Conservation (phyloP, 345 rosid species). For the Eutrema japonicum region DNA sequence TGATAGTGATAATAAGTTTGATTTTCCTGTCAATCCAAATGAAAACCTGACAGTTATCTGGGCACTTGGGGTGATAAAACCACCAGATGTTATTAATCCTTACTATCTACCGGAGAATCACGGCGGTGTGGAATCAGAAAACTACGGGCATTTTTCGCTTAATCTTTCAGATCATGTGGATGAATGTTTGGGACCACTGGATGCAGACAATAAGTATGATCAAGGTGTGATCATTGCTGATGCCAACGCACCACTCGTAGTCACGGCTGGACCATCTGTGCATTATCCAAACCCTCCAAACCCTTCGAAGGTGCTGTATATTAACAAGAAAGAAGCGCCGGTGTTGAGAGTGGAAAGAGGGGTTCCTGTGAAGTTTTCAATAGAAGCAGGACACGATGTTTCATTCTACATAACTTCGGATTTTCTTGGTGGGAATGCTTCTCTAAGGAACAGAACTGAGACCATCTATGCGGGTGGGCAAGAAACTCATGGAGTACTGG, state of each 20-base stretch:
- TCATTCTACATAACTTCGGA: constrained; percentile 73
- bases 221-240: constrained; percentile 48
- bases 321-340: constrained; percentile 51
- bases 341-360: constrained; percentile 50
- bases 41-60: constrained; percentile 68
- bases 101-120: constrained; percentile 90
- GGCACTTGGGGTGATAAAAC: constrained; percentile 93
- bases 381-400: constrained; percentile 49
- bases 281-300: constrained; percentile 51
- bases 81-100: constrained; percentile 73
- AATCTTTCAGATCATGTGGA: constrained; percentile 40
- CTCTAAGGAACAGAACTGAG: constrained; percentile 74
- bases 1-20: constrained; percentile 66
- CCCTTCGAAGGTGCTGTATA: constrained; percentile 44
- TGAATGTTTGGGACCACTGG: constrained; percentile 49
- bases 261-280: constrained; percentile 47
- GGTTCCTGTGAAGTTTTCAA: constrained; percentile 47
- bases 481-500: constrained; percentile 78
- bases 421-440: constrained; percentile 91
- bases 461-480: constrained; percentile 89
- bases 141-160: constrained; percentile 45
- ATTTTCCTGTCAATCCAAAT: constrained; percentile 66
- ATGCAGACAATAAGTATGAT: constrained; percentile 45
- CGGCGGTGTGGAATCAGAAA: constrained; percentile 56
- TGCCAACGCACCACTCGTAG: constrained; percentile 46